phyloP scores from a whole-genome alignment of 2,329 filamentous ascomycete species.

The Aureobasidium zeae region DNA sequence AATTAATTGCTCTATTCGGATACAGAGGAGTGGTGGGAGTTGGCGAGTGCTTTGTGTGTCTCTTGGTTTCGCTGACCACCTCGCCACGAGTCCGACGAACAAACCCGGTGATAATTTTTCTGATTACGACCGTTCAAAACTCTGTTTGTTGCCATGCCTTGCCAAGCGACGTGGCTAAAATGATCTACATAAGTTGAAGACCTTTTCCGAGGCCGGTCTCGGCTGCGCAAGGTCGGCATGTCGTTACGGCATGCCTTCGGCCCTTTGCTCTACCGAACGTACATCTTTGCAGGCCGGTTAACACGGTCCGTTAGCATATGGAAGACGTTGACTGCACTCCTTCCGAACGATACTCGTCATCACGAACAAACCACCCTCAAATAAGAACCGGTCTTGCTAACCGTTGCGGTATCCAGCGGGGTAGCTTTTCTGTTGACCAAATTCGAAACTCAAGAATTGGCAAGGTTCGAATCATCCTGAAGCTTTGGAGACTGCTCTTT shows the following conservation, averaged over 20 bases:
- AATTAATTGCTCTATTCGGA: not conserved
- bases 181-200: not conserved
- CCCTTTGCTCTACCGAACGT: too few relatives aligned
- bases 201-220: not conserved
- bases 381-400: conserved; percentile 9
- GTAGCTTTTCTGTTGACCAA: conserved; percentile 9
- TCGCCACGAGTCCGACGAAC: not conserved
- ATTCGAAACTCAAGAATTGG: conserved; percentile 1
- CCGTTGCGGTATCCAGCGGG: conserved; percentile 6
- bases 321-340: not conserved
- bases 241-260: not conserved
- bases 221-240: not conserved
- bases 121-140: too few relatives aligned
- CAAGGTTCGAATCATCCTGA: not conserved
- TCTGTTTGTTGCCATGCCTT: too few relatives aligned
- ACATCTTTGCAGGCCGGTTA: too few relatives aligned
- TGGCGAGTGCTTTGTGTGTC: not conserved
- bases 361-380: conserved; percentile 1
- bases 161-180: conserved; percentile 1
- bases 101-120: too few relatives aligned
- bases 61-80: conserved; percentile 3
- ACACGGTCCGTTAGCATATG: too few relatives aligned
- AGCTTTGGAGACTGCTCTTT: too few relatives aligned
- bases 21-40: not conserved
- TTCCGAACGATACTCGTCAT: conserved; percentile 1